Base-by-base conservation (phyloP, 768 basidiomycete species). In the Termitomyces sp. region DNA sequence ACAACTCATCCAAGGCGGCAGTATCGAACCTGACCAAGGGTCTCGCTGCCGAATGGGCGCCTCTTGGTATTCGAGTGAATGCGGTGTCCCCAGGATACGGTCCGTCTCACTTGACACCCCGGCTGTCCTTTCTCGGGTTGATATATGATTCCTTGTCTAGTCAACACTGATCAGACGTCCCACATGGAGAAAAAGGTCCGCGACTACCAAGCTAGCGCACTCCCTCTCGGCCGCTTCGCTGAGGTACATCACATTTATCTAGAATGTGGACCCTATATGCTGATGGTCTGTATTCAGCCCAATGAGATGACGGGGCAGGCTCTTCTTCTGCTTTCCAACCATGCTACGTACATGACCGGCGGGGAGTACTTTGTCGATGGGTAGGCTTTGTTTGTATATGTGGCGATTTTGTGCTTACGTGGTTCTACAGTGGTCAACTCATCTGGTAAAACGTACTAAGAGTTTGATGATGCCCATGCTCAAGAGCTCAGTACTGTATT, bases 1-100 rank as follows among this genome's bases (percentile, higher is more conserved):
- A 86, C 65, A 87, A 87, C 63, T 84, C 85, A 0, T 86, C 85
- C 45, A 87, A 87, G 68, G 85, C 80, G 0, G 86, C 84, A 6
- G 84, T 84, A 0, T 78, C 80, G 11, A 78, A 78, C 56, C 71
- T 87, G 4, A 67, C 73, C 1, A 84, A 79, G 60, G 81, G 78
- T 1, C 72, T 87, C 6, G 85, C 86, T 3, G 76, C 82, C 0
- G 86, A 87, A 65, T 87, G 86, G 84, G 80, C 81, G 0, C 61
- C 66, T 23, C 58, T 74, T 50, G 67, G 64, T 6, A 86, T 87
- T 47, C 73, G 83, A 7, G 82, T 84, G 1, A 87, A 87, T 64
- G 74, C 79, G 0, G 57, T 88, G 19, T 83, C 80, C 9, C 86
- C 86, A 0, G 86, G 86, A 19, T 87, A 87, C 52, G 73, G 75